These are phyloP conservation scores for Carallia brachiata DNA, from an alignment of 345 rosid genomes.

Conservation along the genomic window DNA sequence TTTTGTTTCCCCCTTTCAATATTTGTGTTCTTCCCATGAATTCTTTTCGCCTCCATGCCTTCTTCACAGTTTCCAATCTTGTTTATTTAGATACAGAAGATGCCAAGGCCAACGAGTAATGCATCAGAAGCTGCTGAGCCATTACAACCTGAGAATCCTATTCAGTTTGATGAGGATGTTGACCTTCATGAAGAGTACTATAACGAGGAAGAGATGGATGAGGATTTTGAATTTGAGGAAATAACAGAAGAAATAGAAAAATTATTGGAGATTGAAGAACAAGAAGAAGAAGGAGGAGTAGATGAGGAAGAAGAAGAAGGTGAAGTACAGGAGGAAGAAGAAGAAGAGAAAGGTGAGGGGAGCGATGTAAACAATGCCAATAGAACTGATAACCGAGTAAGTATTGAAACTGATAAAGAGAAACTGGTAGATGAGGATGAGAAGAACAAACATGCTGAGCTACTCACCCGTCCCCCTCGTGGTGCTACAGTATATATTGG, in stretches of 20 bases:
- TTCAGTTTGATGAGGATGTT: constrained; percentile 58
- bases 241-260: constrained; percentile 44
- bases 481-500: constrained; percentile 92
- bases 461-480: constrained; percentile 87
- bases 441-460: constrained; percentile 59
- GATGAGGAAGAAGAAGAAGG: constrained; percentile 55
- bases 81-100: constrained; percentile 64
- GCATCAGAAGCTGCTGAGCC: constrained; percentile 46
- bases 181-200: constrained; percentile 71
- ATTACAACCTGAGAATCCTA: constrained; percentile 47
- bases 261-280: too few relatives aligned
- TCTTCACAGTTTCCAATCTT: constrained; percentile 82
- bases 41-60: constrained; percentile 89
- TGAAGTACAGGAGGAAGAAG: constrained; percentile 35
- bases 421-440: constrained; percentile 49
- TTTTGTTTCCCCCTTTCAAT: constrained; percentile 75
- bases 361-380: constrained; percentile 19
- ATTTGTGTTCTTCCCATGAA: constrained; percentile 61
- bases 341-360: constrained; percentile 28
- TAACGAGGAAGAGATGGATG: constrained; percentile 67
- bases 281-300: constrained; percentile 58
- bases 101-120: constrained; percentile 72
- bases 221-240: constrained; percentile 81
- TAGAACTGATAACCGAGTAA: constrained; percentile 24
- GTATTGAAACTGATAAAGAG: constrained; percentile 27